Base-by-base conservation (phyloP, 106 monocot species). In the Acorus calamus region DNA sequence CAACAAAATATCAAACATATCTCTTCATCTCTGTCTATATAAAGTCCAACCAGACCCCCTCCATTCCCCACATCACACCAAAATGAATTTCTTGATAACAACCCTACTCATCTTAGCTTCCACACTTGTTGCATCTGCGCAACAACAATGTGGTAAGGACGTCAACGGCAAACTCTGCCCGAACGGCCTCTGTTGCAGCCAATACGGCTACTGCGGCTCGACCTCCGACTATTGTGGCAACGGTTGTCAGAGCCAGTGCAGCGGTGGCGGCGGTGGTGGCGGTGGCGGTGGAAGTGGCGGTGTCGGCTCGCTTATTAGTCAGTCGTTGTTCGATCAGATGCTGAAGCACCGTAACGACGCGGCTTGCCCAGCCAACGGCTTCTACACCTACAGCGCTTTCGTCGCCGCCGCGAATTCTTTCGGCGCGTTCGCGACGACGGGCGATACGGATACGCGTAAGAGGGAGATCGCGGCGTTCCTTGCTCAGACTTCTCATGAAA, bases 341-440 rank as follows among this genome's bases (percentile, higher is more conserved):
- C 74, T 88, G 64, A 65, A 66, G 59, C 87, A 87, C 66, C 68
- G 77, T 42, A 64, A 80, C 67, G 80, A 84, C 8, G 50, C 28
- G 0, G 42, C 63, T 12, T 84, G 84, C 47, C 73, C 72, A 0
- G 76, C 73, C 28, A 42, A 52, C 5, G 69, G 74, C 11, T 84
- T 84, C 73, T 84, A 80, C 84, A 80, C 80, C 5, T 84, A 80
- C 60, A 45, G 74, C 4, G 66, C 80, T 44, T 84, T 84, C 70
- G 42, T 80, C 9, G 62, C 80, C 11, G 84, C 80, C 41, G 84
- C 84, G 7, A 70, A 74, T 28, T 70, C 77, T 41, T 80, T 76
- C 55, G 4, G 11, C 5, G 46, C 51, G 14, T 84, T 84, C 46
- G 84, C 49, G 2, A 77, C 66, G 2, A 74, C 74, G 2, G 80